Evolutionary conservation across 2,329 filamentous ascomycete genomes (phyloP), one percentile per base, ranked within the genome.

Genomic region (Amauroascus niger): DNA sequence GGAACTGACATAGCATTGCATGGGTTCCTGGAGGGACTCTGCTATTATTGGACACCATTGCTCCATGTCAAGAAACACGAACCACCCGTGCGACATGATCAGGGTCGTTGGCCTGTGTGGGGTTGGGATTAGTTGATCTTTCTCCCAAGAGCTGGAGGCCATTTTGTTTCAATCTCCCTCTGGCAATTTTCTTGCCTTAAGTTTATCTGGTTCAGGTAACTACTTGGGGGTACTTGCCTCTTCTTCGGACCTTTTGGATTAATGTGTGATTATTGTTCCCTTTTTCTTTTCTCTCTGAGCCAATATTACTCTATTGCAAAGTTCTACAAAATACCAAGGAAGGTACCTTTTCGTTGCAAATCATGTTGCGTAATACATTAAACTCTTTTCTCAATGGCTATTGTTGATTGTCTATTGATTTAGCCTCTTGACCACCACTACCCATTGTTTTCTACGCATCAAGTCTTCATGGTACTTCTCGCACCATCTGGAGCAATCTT

Each of bases 41-140:
- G 35, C 24, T 50, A 50, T 43, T 24, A 50, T 50, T 50, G 37
- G 48, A 30, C n/a, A 33, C n/a, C 24, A 22, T 50, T n/a, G 16
- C 48, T 32, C 7, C n/a, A 2, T 18, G 13, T 22, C 20, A 37
- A 7, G 30, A 35, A 33, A 28, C 35, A 7, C 33, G 14, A 39
- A 24, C 33, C 33, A 20, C 14, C 45, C 9, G 22, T 22, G 18
- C 14, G 30, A 47, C 45, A 35, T 16, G 28, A 6, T 24, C 28
- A 35, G 11, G 30, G 9, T 24, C 26, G 30, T 8, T 33, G 44
- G 32, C 16, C 24, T 30, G 11, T 8, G 5, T n/a, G 16, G 22
- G 24, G 22, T 28, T 16, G 24, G 24, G 24, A 44, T 30, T 24
- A 44, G 41, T 44, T 44, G 41, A 44, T 44, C 41, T 44, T 13